A percentile compares a stretch with the other conserved stretches of the same genome.
Evolutionary conservation across 2,329 filamentous ascomycete species (phyloP).

Genomic region (Botrytis porri): DNA sequence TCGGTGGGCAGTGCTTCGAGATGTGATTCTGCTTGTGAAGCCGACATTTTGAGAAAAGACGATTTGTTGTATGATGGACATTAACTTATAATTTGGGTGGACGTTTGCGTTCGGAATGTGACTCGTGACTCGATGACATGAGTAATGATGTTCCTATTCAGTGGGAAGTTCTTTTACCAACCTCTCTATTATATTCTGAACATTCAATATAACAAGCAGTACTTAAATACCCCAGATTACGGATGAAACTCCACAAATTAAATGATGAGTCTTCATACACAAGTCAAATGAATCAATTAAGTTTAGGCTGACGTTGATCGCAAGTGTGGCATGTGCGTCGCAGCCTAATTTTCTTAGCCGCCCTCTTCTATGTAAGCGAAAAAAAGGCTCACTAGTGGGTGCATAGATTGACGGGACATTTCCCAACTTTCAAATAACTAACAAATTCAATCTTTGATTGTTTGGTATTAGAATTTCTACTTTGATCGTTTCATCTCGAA

Average conservation of each 20-base stretch:
- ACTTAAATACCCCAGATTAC: neutral
- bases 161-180: neutral
- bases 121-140: neutral
- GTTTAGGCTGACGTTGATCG: neutral
- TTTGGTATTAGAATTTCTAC: no score
- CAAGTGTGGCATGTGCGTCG: no score
- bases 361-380: no score
- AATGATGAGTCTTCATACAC: no score
- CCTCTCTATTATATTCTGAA: neutral
- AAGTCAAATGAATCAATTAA: no score
- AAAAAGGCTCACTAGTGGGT: no score
- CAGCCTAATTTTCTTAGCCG: neutral
- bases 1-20: neutral
- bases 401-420: no score
- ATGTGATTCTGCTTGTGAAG: neutral
- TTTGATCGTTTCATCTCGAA: no score
- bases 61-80: neutral
- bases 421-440: no score
- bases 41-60: neutral
- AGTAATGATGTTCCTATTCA: neutral
- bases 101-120: neutral
- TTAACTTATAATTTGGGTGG: neutral
- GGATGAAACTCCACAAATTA: neutral
- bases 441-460: no score
- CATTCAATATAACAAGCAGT: neutral